phyloP scores from a whole-genome alignment of 371 early-diverging fungal genomes.

The Apophysomyces ossiformis region DNA sequence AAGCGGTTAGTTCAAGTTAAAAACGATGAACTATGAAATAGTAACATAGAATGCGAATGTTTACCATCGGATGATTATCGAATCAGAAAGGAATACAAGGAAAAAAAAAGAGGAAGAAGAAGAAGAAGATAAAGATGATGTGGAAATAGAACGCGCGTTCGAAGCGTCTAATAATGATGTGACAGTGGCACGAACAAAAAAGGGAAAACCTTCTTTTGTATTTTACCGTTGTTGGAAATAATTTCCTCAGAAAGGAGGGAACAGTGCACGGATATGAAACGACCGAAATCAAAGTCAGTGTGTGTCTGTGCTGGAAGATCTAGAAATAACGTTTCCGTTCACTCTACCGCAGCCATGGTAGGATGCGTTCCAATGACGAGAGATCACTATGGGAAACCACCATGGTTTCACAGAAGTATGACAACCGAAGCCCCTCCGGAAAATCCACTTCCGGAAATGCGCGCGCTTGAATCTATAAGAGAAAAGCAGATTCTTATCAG shows the following conservation, averaged over 20 bases:
- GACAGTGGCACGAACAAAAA: background rate
- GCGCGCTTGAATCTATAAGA: too few relatives aligned
- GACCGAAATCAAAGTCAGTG: background rate
- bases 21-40: background rate
- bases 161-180: background rate
- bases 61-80: background rate
- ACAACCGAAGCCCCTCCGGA: too few relatives aligned
- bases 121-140: background rate
- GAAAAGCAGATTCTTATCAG: too few relatives aligned
- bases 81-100: background rate
- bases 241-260: conserved; percentile 1
- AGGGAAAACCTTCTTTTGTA: background rate
- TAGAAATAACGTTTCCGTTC: too few relatives aligned
- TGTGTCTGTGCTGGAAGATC: too few relatives aligned
- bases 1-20: background rate
- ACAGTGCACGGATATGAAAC: background rate
- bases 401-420: too few relatives aligned
- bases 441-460: too few relatives aligned
- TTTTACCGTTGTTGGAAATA: conserved; percentile 3
- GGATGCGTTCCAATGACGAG: too few relatives aligned
- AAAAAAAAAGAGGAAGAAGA: background rate
- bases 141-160: background rate
- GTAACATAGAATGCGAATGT: background rate
- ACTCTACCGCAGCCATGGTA: too few relatives aligned
- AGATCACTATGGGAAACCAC: too few relatives aligned